Evolutionary conservation across 2,329 filamentous ascomycete species (phyloP), one percentile per base, ranked within the genome.

Genomic region (Lasiodiplodia theobromae): DNA sequence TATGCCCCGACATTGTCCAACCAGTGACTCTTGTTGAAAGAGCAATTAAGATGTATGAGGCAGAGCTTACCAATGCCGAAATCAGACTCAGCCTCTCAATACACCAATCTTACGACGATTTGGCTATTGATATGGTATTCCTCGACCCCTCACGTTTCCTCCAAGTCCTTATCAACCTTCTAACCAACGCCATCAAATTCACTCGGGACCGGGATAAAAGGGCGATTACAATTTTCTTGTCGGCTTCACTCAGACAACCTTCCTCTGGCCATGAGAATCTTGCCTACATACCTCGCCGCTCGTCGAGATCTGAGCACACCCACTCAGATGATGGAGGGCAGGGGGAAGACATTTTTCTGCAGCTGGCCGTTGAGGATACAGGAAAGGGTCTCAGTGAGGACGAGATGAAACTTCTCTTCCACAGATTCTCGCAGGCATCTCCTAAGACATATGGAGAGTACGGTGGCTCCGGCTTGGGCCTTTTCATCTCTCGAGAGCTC

Each of bases 401-500:
- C 8, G 68, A 69, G 28, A 67, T 67, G 64, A 67, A 64, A 8
- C 64, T 67, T 16, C 64, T 69, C 12, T 69, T 69, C 31, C 62
- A 67, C 34, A 54, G 68, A 2, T 69, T 69, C 44, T 64, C 62
- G 10, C 68, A 69, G 21, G 66, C 71, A 21, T 71, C 69, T 12
- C 71, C 71, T 21, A 71, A 71, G 31, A 74, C 72, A 5, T 70
- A 74, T 25, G 69, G 73, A 31, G 72, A 78, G 14, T 79, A 79
- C 34, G 77, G 77, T 72, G 79, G 78, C 5, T 78, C 76, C n/a
- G 78, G 78, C 0, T 71, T 80, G 1, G 78, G 78, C 2, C 73
- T 79, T 7, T 79, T 78, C 70, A 79, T 79, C 56, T 79, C 77
- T 0, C 72, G 75, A 10, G 74, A 77, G 67, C 74, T 79, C 2